Evolutionary conservation across 495 filamentous ascomycete species (phyloP), one percentile per base, ranked within the genome.

Genomic region (Collariella sp.): DNA sequence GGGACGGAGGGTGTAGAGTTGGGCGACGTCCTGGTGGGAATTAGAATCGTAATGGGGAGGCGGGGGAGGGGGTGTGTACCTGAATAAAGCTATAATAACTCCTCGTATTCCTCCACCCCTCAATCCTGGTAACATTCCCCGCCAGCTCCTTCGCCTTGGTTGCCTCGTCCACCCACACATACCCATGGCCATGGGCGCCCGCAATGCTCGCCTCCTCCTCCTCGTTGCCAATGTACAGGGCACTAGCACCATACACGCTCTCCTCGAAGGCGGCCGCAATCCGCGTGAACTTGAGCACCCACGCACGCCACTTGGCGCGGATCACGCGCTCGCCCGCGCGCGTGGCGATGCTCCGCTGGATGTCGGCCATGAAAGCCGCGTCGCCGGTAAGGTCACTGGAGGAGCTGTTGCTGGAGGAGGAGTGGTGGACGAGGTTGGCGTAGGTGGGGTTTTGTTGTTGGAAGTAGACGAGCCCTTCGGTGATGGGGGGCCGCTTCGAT

Each of bases 61-160:
- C 5, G 11, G n/a, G 26, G 31, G 24, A 13, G 5, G 10, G 34
- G 18, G 10, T 16, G 10, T 69, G 56, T 69, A 80, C 93, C 72
- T 94, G 89, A 57, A 95, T 91, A 67, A 89, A 96, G 39, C 84
- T 88, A 69, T 94, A 95, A 64, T 97, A 99, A 59, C 87, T 94
- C 55, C 93, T 78, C 2, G 93, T 97, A 49, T 85, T 89, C 50
- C 94, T 79, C 93, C 93, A 99, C 36, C 90, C 93, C 66, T 97
- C 94, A 41, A 99, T 95, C 39, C 93, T 76, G 50, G 85, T 86
- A 31, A 94, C 88, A 26, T 91, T 95, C 1, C 88, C 91, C 7
- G 87, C 83, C 22, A 99, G 77, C 70, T 97, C 94, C 46, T 82
- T 82, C 59, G 85, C 80, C 67, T 87, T 89, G n/a, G 83, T 75